phyloP scores from a whole-genome alignment of 257 asterid genomes.

The Solanum okadae region DNA sequence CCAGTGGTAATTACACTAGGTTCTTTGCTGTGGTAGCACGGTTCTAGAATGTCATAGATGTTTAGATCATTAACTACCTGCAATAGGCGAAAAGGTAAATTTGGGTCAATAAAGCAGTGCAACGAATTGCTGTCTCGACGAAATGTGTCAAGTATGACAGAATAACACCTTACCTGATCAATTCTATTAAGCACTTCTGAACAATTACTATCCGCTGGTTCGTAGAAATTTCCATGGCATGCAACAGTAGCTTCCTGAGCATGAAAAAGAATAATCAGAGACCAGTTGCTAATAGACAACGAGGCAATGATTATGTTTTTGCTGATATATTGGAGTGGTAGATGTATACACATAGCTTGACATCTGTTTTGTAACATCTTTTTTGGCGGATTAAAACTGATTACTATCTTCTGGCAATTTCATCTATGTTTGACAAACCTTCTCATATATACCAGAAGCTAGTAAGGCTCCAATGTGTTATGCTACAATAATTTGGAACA shows the following conservation, averaged over 20 bases:
- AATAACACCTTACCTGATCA: conserved; percentile 38
- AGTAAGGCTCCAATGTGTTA: neutral
- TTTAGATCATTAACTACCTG: conserved; percentile 59
- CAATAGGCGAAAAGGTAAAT: conserved; percentile 1
- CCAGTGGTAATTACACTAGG: conserved; percentile 20
- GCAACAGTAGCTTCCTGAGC: conserved; percentile 48
- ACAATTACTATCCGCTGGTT: conserved; percentile 39
- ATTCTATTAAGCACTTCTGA: conserved; percentile 38
- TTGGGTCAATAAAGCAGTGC: neutral
- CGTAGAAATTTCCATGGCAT: conserved; percentile 65
- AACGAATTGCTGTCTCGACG: neutral
- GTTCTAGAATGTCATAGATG: conserved; percentile 80
- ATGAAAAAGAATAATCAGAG: conserved; percentile 9
- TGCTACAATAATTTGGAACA: neutral
- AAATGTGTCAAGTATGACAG: neutral
- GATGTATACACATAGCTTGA: neutral
- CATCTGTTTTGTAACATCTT: neutral
- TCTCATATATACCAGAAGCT: neutral
- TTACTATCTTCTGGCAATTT: neutral
- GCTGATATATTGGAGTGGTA: neutral
- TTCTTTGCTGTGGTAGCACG: conserved; percentile 61
- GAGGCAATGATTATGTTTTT: neutral
- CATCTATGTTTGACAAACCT: neutral
- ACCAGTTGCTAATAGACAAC: neutral
- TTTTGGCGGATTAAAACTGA: neutral